Percentiles rank a stretch among this genome's conserved stretches.
Conservation (phyloP, 2,329 filamentous ascomycete species). For the Pyrenochaeta sp. region DNA sequence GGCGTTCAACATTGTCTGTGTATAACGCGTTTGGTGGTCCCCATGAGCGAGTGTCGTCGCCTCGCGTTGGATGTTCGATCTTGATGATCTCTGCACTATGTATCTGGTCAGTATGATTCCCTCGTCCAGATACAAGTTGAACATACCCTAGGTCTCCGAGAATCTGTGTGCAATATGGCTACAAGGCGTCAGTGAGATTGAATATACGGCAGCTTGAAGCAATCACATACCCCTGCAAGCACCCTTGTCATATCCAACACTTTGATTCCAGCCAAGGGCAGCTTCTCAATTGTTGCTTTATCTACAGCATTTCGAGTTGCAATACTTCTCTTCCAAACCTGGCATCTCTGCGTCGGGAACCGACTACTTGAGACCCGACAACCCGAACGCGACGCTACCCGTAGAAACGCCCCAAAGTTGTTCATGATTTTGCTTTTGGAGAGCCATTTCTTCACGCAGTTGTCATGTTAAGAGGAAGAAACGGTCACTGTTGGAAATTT, state of each 20-base stretch:
- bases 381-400: slow-evolving; percentile 5
- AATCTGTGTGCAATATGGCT: slow-evolving; percentile 98
- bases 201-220: background rate
- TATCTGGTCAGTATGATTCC: slow-evolving; percentile 21
- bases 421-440: slow-evolving; percentile 21
- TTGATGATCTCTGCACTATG: slow-evolving; percentile 92
- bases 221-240: slow-evolving; percentile 78
- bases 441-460: slow-evolving; percentile 7
- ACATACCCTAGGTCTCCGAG: slow-evolving; percentile 88
- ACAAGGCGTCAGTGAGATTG: slow-evolving; percentile 24
- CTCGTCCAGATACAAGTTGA: too few species aligned
- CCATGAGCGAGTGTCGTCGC: slow-evolving; percentile 95
- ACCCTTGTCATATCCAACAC: slow-evolving; percentile 98
- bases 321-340: slow-evolving; percentile 39
- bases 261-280: slow-evolving; percentile 82
- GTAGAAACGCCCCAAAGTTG: slow-evolving; percentile 10
- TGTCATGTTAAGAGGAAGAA: slow-evolving; percentile 17
- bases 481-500: slow-evolving; percentile 6
- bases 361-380: slow-evolving; percentile 3
- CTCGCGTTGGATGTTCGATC: slow-evolving; percentile 88
- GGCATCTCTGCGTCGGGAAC: slow-evolving; percentile 7
- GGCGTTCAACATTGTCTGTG: slow-evolving; percentile 62
- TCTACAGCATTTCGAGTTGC: slow-evolving; percentile 50
- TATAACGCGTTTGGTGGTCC: slow-evolving; percentile 91
- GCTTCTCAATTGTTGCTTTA: slow-evolving; percentile 51